phyloP scores from a whole-genome alignment of 2,329 filamentous ascomycete species.

The Penicillium sp. region DNA sequence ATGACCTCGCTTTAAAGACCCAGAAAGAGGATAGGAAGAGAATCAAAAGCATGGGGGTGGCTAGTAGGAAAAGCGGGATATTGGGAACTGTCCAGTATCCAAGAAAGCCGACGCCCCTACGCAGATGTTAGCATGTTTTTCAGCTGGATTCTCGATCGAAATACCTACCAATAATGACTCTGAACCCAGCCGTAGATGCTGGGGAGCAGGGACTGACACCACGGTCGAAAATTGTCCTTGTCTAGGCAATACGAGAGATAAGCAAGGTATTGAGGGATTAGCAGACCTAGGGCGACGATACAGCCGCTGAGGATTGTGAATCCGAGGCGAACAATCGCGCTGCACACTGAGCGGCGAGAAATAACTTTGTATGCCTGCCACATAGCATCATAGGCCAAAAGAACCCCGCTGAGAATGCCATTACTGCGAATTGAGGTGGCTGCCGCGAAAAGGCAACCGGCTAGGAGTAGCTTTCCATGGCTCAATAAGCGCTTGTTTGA shows the following conservation, averaged over 20 bases:
- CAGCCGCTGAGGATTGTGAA: conserved; percentile 70
- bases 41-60: conserved; percentile 74
- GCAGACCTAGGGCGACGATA: conserved; percentile 68
- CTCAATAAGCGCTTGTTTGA: conserved; percentile 32
- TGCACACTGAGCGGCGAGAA: conserved; percentile 38
- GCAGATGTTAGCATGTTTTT: conserved; percentile 22
- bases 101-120: conserved; percentile 84
- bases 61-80: conserved; percentile 83
- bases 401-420: conserved; percentile 78
- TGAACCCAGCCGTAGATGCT: conserved; percentile 95
- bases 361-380: conserved; percentile 50
- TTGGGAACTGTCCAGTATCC: conserved; percentile 90
- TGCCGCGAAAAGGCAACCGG: conserved; percentile 72
- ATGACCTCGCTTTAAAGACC: conserved; percentile 39
- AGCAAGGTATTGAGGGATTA: conserved; percentile 75
- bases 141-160: neutral
- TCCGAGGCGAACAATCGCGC: conserved; percentile 58
- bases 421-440: conserved; percentile 82
- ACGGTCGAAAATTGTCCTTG: conserved; percentile 58
- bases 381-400: conserved; percentile 70
- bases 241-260: conserved; percentile 71
- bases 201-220: conserved; percentile 76
- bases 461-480: conserved; percentile 60
- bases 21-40: conserved; percentile 65
- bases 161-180: conserved; percentile 79